Conservation (phyloP, 192 early-diverging fungal species). For the Coemansia sp. region DNA sequence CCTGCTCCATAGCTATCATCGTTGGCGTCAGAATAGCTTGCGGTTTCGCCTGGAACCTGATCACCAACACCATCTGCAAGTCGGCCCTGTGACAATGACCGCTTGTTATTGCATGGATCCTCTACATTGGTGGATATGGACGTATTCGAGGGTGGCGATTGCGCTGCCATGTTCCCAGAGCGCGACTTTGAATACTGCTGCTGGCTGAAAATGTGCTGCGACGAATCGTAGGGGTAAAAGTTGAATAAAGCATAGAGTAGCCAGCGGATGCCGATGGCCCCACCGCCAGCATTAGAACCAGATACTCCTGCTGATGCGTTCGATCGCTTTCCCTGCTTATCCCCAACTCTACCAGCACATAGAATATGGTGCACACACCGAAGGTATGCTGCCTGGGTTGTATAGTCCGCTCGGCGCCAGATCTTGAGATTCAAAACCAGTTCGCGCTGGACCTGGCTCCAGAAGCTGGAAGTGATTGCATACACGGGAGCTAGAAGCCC, state of each 20-base stretch:
- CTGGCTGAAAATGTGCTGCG: conserved; percentile 39
- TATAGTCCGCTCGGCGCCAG: conserved; percentile 28
- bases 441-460: conserved; percentile 37
- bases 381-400: conserved; percentile 28
- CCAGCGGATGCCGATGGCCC: conserved; percentile 33
- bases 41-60: neutral
- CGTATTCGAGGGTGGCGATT: conserved; percentile 1
- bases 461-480: conserved; percentile 23
- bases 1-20: conserved; percentile 9
- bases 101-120: neutral
- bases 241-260: conserved; percentile 39
- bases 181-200: conserved; percentile 10
- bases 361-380: conserved; percentile 22
- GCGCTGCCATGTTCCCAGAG: conserved; percentile 10
- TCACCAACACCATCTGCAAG: conserved; percentile 4
- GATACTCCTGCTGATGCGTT: conserved; percentile 31
- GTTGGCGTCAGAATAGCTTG: conserved; percentile 4
- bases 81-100: neutral
- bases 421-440: conserved; percentile 36
- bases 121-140: neutral
- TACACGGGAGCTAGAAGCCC: conserved; percentile 24
- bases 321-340: conserved; percentile 28
- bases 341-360: conserved; percentile 26
- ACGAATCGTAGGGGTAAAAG: conserved; percentile 44
- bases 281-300: conserved; percentile 12